Evolutionary conservation across 768 basidiomycete species (phyloP), one percentile per base, ranked within the genome.

Genomic region (Obba rivulosa): DNA sequence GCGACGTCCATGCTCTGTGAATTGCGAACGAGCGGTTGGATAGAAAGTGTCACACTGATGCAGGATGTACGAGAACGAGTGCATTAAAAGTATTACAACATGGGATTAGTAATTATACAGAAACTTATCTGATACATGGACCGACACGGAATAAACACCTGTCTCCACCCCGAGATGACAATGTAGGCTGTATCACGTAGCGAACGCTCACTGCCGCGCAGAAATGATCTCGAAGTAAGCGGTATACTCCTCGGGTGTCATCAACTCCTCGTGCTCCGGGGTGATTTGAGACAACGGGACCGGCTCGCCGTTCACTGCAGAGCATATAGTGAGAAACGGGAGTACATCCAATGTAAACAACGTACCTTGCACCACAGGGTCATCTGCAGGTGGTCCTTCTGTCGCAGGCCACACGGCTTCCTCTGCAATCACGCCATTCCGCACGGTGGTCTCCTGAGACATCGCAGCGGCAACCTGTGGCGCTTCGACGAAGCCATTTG

Each of bases 231-330:
- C 80, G 61, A 83, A 91, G 67, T 79, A 92, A 28, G 80, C 80
- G 24, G 83, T 81, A 62, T 95, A 95, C 66, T 96, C 93, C 48
- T 94, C 93, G 2, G 89, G 84, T 3, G 89, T 91, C 93, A 96
- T 96, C 57, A 83, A 61, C 41, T 92, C 93, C 58, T 92, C 86
- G 62, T 94, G 86, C 55, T 92, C 94, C 57, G 96, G 93, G 2
- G 89, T 94, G 37, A 98, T 80, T 53, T 84, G 74, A 3, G 83
- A 87, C 57, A 88, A 85, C 8, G 79, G 75, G 57, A 88, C 81
- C 17, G 80, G 74, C 35, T 73, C 68, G 13, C 92, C 92, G 51
- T 84, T 83, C 21, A 97, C 93, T 90, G 53, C 38, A 44, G 47
- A 49, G 31, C n/a, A n/a, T n/a, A 10, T 11, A 40, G 20, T 37